Base-by-base conservation (phyloP, 2,329 filamentous ascomycete genomes). In the Lithohypha guttulata region DNA sequence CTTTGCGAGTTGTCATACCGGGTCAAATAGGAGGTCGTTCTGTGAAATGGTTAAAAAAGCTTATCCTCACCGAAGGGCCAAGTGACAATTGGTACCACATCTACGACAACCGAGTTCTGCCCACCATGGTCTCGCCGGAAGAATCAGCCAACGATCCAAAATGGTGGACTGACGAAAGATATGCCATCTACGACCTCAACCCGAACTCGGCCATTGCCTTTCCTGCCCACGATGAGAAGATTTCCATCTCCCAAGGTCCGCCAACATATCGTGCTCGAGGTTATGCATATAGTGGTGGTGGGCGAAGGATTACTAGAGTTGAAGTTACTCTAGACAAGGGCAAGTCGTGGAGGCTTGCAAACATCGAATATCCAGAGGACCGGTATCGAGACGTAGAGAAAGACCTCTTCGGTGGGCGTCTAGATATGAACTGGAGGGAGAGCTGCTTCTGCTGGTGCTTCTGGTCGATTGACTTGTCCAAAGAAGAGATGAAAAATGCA, bases 31-130 rank as follows among this genome's bases (percentile, higher is more conserved):
- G 87, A 22, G 87, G 86, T 1, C 73, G 87, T 46, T 93, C 84
- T 57, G 86, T 95, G 21, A 95, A 95, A 60, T 95, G 87, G 87
- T 58, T 95, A 42, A 89, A 80, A 63, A 79, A 70, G 48, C 71
- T 95, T 44, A 81, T 86, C 29, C 59, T 95, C 35, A 89, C 85
- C 0, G 73, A 78, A 7, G 66, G 70, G 17, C 85, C 86, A 1
- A 93, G 85, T 55, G 80, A 89, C 46, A 94, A 93, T 55, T 93
- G 85, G 84, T 94, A 94, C 53, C 87, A 95, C 59, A 85, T 93
- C 46, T 87, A 91, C 59, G 87, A 95, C 58, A 95, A 95, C 56
- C 70, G 85, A 42, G 85, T 95, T 1, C 63, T 95, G 26, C 87
- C 87, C 4, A 93, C 85, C 0, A 87, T 79, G 71, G 70, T 94